Evolutionary conservation across 306 rosid species (phyloP), one percentile per base, ranked within the genome.

Genomic region (Medicago truncatula): DNA sequence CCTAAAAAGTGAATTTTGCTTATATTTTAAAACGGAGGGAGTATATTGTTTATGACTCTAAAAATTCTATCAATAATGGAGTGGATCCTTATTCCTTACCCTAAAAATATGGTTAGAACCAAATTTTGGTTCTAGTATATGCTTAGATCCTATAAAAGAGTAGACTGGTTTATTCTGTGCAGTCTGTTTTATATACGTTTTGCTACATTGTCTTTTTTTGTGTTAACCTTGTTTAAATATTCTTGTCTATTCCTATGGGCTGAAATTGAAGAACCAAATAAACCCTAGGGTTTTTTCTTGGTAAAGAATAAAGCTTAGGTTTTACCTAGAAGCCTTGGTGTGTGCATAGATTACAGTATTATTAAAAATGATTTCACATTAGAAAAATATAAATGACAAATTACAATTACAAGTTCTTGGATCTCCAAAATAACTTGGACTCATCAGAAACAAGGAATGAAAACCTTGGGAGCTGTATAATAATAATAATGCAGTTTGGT

Each of bases 151-250:
- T 16, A 47, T 12, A 16, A 10, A 47, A 43, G 6, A 39, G 23
- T 34, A 43, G 62, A 18, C 25, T 58, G 44, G 34, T 40, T 17
- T 73, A 25, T 70, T 20, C 28, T 39, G 67, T 50, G 67, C 57
- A 9, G 34, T 31, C 40, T 9, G 61, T 2, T 4, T 57, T 9
- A 28, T 36, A 25, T 25, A 25, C 4, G 40, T 46, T 11, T 40
- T 43, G 78, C 61, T 54, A 58, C 65, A 56, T 56, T 54, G 59
- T 20, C 47, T 38, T 53, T 53, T 53, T 25, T 14, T 70, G 44
- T 60, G 25, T 49, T 50, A 10, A 34, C 28, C 8, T 4, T 53
- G 74, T 16, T 65, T 17, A 25, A 14, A 21, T 62, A 21, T 62
- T 31, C 49, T 23, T 31, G 31, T 64, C 47, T 46, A 8, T 36